Evolutionary conservation across 208 protist species (phyloP).

Genomic region (Vickermania ingenoplastis): DNA sequence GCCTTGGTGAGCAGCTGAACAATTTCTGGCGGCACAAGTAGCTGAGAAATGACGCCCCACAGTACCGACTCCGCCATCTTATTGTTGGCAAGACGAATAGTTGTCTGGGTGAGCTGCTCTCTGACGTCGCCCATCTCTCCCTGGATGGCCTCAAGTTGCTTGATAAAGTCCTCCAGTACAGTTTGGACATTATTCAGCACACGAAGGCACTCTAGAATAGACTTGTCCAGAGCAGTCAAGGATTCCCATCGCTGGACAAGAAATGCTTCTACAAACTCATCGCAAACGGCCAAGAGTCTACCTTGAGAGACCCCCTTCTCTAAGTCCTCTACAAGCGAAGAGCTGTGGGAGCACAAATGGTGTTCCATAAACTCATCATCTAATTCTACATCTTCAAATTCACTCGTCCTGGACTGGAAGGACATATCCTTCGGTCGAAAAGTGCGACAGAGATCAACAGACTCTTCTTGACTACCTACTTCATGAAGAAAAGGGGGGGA

Average conservation of each 20-base stretch:
- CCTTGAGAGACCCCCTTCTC: constrained; percentile 24
- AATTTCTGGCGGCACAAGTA: constrained; percentile 69
- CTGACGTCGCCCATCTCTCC: constrained; percentile 71
- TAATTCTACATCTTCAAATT: background rate
- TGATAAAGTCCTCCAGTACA: constrained; percentile 57
- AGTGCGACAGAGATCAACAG: too few species aligned
- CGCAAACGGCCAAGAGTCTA: constrained; percentile 40
- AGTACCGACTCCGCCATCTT: constrained; percentile 36
- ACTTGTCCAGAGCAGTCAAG: constrained; percentile 43
- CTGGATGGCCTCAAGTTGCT: constrained; percentile 46
- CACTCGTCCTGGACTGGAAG: too few species aligned
- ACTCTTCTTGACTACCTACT: too few species aligned
- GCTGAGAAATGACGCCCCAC: constrained; percentile 34
- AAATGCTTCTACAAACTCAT: constrained; percentile 60
- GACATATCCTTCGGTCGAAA: too few species aligned
- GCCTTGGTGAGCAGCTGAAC: constrained; percentile 65
- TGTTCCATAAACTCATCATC: background rate
- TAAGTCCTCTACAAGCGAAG: background rate
- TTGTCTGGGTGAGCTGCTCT: constrained; percentile 34
- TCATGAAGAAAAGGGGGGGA: too few species aligned
- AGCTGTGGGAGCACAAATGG: background rate
- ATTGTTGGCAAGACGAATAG: constrained; percentile 36
- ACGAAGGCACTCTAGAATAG: constrained; percentile 38
- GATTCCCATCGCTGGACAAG: constrained; percentile 35
- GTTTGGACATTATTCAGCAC: constrained; percentile 60